Conservation (phyloP, 2,329 filamentous ascomycete genomes). For the Bertia moriformis region DNA sequence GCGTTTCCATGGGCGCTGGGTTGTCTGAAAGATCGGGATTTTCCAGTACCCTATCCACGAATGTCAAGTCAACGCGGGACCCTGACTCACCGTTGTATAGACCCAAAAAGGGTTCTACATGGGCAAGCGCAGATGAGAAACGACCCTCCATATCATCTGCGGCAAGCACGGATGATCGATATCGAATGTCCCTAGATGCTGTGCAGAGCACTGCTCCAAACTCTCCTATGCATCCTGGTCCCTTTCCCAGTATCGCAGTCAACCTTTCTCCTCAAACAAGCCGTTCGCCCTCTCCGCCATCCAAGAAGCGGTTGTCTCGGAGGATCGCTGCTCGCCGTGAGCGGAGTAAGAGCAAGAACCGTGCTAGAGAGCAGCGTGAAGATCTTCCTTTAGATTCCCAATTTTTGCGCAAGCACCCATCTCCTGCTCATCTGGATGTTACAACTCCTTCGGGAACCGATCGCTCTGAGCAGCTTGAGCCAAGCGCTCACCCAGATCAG, state of each 20-base stretch:
- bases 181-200: neutral
- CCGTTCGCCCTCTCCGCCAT: neutral
- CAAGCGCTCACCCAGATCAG: neutral
- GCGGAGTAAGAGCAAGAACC: neutral
- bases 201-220: neutral
- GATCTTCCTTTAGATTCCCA: no score
- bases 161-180: neutral
- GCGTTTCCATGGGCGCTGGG: neutral
- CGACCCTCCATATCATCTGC: neutral
- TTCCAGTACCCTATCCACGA: neutral
- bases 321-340: neutral
- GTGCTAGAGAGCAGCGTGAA: neutral
- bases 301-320: neutral
- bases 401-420: neutral
- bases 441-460: no score
- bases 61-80: no score
- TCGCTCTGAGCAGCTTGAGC: neutral
- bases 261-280: neutral
- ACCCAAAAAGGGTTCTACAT: neutral
- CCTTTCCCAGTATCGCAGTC: neutral
- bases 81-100: neutral
- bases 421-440: no score
- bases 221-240: neutral
- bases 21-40: neutral
- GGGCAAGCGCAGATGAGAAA: neutral